Evolutionary conservation across 2,329 filamentous ascomycete genomes (phyloP).

Genomic region (Diaporthe citriasiana): DNA sequence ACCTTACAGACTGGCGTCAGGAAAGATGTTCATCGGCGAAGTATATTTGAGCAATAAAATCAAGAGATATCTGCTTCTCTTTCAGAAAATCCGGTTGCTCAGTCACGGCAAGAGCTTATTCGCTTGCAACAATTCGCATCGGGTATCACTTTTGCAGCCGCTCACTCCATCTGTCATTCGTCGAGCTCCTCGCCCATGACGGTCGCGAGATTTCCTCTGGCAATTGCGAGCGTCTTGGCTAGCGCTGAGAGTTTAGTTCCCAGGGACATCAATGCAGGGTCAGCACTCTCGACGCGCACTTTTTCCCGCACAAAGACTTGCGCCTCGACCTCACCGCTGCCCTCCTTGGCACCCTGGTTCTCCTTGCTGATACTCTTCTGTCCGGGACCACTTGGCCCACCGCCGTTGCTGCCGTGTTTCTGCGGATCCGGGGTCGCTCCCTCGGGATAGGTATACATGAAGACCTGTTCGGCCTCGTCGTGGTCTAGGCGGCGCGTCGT

Average conservation of each 20-base stretch:
- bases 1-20: background rate
- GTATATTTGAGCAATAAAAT: background rate
- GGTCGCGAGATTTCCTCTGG: constrained; percentile 78
- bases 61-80: no score
- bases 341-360: background rate
- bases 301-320: constrained; percentile 92
- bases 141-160: constrained; percentile 34
- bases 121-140: constrained; percentile 21
- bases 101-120: background rate
- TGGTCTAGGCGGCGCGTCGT: constrained; percentile 76
- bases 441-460: constrained; percentile 65
- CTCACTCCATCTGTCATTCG: constrained; percentile 45
- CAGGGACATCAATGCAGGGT: constrained; percentile 86
- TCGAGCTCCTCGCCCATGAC: constrained; percentile 77
- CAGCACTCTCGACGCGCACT: constrained; percentile 87
- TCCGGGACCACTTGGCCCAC: constrained; percentile 44
- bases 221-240: constrained; percentile 78
- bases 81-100: background rate
- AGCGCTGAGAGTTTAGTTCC: constrained; percentile 87
- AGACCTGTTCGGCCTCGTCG: constrained; percentile 85
- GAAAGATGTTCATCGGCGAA: background rate
- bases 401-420: constrained; percentile 8
- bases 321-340: constrained; percentile 60
- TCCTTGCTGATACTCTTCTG: constrained; percentile 11
- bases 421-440: constrained; percentile 27